Conservation (phyloP, 768 basidiomycete genomes). For the Calvatia gigantea region DNA sequence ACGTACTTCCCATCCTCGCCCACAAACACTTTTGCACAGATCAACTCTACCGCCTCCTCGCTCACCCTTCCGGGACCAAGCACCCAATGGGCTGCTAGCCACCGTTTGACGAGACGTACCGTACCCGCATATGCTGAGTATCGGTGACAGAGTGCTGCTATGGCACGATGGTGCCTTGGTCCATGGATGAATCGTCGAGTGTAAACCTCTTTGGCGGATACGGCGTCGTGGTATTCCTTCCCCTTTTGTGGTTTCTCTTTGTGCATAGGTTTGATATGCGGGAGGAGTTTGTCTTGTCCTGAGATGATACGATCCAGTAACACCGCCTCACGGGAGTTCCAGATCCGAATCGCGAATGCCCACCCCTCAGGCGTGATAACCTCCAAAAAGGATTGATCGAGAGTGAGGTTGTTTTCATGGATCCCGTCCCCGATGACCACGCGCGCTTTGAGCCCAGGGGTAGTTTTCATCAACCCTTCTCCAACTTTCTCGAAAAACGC, state of each 20-base stretch:
- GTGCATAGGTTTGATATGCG: conserved; percentile 33
- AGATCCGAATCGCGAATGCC: conserved; percentile 82
- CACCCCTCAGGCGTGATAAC: conserved; percentile 79
- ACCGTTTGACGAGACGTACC: conserved; percentile 85
- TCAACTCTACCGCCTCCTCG: conserved; percentile 78
- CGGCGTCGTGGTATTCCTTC: conserved; percentile 51
- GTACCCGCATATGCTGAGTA: conserved; percentile 80
- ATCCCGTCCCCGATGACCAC: conserved; percentile 57
- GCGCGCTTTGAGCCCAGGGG: conserved; percentile 47
- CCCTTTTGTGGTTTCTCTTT: conserved; percentile 36
- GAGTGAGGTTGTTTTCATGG: conserved; percentile 43
- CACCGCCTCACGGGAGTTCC: conserved; percentile 81
- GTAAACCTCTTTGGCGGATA: conserved; percentile 57
- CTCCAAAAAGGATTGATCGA: conserved; percentile 73
- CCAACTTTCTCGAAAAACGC: conserved; percentile 88
- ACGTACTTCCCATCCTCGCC: conserved; percentile 36
- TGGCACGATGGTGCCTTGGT: conserved; percentile 82
- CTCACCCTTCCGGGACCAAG: conserved; percentile 61
- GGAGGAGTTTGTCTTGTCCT: conserved; percentile 35
- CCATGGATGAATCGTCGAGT: conserved; percentile 71
- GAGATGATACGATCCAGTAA: conserved; percentile 70
- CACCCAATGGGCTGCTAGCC: conserved; percentile 90
- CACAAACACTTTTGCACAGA: conserved; percentile 79
- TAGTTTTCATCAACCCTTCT: conserved; percentile 50
- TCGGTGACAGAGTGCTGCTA: conserved; percentile 76